Conservation (phyloP, 371 early-diverging fungal genomes). For the Mucor racemosus region DNA sequence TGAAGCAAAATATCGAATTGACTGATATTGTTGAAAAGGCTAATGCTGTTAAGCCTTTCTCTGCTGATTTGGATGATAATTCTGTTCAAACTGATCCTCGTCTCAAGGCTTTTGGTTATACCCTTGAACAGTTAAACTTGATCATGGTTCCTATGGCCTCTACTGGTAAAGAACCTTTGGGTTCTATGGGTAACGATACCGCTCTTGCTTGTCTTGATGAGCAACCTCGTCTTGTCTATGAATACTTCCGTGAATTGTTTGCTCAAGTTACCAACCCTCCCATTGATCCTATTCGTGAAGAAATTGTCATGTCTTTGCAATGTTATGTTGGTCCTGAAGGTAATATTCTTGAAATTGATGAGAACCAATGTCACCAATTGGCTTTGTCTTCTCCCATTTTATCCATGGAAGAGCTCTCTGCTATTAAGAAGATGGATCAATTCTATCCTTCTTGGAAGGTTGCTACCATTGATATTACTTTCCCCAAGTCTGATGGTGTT, state of each 20-base stretch:
- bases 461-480: constrained; percentile 88
- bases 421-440: constrained; percentile 70
- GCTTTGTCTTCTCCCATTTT: constrained; percentile 86
- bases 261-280: constrained; percentile 98
- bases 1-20: constrained; percentile 76
- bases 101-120: constrained; percentile 89
- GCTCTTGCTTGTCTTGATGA: constrained; percentile 92
- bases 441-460: constrained; percentile 79
- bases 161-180: constrained; percentile 94
- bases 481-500: constrained; percentile 73
- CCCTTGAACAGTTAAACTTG: constrained; percentile 91
- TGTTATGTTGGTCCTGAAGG: constrained; percentile 96
- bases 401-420: constrained; percentile 79
- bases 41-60: constrained; percentile 27
- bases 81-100: constrained; percentile 76
- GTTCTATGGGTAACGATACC: constrained; percentile 97
- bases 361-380: constrained; percentile 79
- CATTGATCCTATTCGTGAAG: constrained; percentile 98
- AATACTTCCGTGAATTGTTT: constrained; percentile 96
- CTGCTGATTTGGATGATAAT: constrained; percentile 44
- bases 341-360: constrained; percentile 86
- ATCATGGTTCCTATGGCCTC: constrained; percentile 85
- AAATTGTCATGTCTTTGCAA: constrained; percentile 94
- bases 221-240: constrained; percentile 88
- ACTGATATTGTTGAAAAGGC: constrained; percentile 55